Conservation (phyloP, 345 rosid genomes). For the Rhizophora mangle region DNA sequence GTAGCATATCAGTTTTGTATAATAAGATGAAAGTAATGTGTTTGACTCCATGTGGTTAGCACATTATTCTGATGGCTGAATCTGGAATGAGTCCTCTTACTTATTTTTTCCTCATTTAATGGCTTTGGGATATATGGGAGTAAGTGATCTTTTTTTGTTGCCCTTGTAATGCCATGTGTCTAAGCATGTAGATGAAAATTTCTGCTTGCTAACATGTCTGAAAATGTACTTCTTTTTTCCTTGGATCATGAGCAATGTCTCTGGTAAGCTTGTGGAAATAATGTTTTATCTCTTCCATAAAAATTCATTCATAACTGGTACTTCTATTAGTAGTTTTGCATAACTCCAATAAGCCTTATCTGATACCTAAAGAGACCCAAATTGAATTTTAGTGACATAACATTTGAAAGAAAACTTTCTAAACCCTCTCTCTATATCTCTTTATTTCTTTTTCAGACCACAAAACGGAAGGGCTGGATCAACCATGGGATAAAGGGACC, state of each 20-base stretch:
- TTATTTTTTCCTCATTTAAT: neutral
- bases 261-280: neutral
- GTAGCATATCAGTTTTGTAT: no score
- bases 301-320: neutral
- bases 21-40: neutral
- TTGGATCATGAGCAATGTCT: neutral
- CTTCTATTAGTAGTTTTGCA: neutral
- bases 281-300: neutral
- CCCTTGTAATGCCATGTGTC: neutral
- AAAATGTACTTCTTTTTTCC: neutral
- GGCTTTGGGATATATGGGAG: neutral
- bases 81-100: neutral
- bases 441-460: conserved; percentile 12
- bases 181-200: neutral
- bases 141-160: neutral
- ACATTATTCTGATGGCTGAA: neutral
- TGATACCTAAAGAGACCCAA: neutral
- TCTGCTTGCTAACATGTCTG: neutral
- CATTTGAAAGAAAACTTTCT: neutral
- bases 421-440: neutral
- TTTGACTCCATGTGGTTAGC: neutral
- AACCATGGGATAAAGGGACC: conserved; percentile 33
- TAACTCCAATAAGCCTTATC: neutral
- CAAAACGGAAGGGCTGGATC: conserved; percentile 33
- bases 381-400: neutral